Percentiles rank a stretch among this genome's conserved stretches.
phyloP scores from a whole-genome alignment of 2,329 filamentous ascomycete species.

The Acrodontium crateriforme region DNA sequence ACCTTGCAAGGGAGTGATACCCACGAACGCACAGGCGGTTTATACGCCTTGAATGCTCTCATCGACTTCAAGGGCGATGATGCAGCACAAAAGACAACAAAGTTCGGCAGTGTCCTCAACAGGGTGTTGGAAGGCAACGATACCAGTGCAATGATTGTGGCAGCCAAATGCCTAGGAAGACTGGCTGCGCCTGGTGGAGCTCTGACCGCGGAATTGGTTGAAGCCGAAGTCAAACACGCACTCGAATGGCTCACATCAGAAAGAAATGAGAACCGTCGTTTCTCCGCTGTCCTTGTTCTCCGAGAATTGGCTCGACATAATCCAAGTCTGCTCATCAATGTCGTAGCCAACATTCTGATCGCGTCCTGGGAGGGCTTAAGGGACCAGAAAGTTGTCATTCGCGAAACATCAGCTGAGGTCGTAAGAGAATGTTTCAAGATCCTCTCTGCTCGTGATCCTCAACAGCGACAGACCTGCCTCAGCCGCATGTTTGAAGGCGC shows the following conservation, averaged over 20 bases:
- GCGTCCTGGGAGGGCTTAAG: conserved; percentile 91
- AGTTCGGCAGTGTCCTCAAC: conserved; percentile 83
- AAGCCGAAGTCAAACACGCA: conserved; percentile 91
- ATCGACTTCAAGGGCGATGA: conserved; percentile 97
- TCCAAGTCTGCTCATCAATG: conserved; percentile 88
- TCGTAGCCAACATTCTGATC: conserved; percentile 88
- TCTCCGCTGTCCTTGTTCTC: conserved; percentile 82
- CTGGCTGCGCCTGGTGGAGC: conserved; percentile 86
- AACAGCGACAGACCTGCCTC: conserved; percentile 79
- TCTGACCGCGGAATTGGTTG: conserved; percentile 86
- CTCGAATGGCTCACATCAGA: conserved; percentile 96
- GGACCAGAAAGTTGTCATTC: conserved; percentile 79
- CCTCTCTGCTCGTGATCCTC: conserved; percentile 79
- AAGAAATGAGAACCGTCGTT: conserved; percentile 80
- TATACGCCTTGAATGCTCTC: conserved; percentile 80
- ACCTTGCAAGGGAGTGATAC: conserved; percentile 78
- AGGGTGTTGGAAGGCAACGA: conserved; percentile 83
- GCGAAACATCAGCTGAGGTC: conserved; percentile 81
- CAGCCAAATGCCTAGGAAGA: conserved; percentile 76
- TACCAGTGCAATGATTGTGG: conserved; percentile 76
- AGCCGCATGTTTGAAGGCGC: conserved; percentile 80
- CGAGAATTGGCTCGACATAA: conserved; percentile 85
- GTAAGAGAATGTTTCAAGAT: conserved; percentile 94
- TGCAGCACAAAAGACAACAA: conserved; percentile 79
- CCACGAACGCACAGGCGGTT: conserved; percentile 77